Evolutionary conservation across 1,284 basidiomycete species (phyloP).

Genomic region (Trichosporon ovoides): DNA sequence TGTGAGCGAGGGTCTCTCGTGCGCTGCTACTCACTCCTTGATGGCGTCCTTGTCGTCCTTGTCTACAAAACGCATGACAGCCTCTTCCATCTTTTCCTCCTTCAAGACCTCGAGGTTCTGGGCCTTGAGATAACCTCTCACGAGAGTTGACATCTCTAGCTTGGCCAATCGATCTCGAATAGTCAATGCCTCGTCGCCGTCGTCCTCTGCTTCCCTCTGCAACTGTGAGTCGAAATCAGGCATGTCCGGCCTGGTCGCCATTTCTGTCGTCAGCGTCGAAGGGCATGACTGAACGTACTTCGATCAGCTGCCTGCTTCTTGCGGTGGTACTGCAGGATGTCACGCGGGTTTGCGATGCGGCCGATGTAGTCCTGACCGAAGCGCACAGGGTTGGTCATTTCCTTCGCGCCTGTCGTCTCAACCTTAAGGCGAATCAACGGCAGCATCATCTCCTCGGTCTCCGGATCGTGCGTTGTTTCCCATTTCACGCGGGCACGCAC

Average conservation of each 20-base stretch:
- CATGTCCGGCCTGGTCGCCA: slow-evolving; percentile 35
- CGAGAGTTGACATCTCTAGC: slow-evolving; percentile 56
- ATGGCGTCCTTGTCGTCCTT: slow-evolving; percentile 93
- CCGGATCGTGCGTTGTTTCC: slow-evolving; percentile 65
- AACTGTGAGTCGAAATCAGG: slow-evolving; percentile 51
- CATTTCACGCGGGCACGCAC: slow-evolving; percentile 68
- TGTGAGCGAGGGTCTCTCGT: not conserved
- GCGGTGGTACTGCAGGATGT: slow-evolving; percentile 83
- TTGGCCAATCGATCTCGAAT: slow-evolving; percentile 43
- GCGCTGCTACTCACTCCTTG: slow-evolving; percentile 55
- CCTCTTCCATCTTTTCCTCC: slow-evolving; percentile 80
- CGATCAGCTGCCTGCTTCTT: slow-evolving; percentile 60
- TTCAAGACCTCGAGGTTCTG: slow-evolving; percentile 83
- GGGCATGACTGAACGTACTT: slow-evolving; percentile 26
- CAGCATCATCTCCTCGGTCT: slow-evolving; percentile 61
- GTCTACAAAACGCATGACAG: slow-evolving; percentile 87
- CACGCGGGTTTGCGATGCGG: slow-evolving; percentile 86
- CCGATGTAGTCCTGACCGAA: slow-evolving; percentile 95
- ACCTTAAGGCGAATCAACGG: slow-evolving; percentile 88
- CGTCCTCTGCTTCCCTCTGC: slow-evolving; percentile 63
- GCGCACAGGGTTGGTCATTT: slow-evolving; percentile 89
- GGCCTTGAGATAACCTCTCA: slow-evolving; percentile 78
- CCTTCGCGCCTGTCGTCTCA: slow-evolving; percentile 80
- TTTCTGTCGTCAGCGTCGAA: slow-evolving; percentile 26
- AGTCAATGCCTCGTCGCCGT: slow-evolving; percentile 55